Base-by-base conservation (phyloP, 768 basidiomycete species). In the Pisolithus orientalis region DNA sequence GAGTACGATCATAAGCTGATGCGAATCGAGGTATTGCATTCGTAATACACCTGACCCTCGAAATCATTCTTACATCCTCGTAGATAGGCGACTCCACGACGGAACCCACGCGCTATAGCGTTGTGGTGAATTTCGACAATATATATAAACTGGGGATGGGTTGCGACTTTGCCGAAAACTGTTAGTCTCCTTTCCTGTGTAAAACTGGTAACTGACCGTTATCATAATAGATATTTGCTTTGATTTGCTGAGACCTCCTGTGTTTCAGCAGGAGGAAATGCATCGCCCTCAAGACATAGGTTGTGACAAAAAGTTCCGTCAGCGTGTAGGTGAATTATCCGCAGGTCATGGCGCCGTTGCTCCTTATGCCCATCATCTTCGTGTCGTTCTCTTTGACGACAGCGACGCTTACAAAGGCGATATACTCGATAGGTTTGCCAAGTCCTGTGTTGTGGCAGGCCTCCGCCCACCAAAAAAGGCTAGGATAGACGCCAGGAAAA, bases 1-100 rank as follows among this genome's bases (percentile, higher is more conserved):
- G 79, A 85, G 50, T 89, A 87, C 57, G 82, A 82, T 28, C 78
- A 86, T 58, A 87, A 84, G 66, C 60, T 79, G 14, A 75, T 91
- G 34, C 78, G 79, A 13, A 74, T 89, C 14, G 74, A 72, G 66
- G 87, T 85, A 53, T 45, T n/a, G 11, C 4, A n/a, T 14, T 14
- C 3, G 34, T 34, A 14, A 57, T 73, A 14, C 27, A 61, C 5
- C 25, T 16, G 47, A 44, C 40, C 42, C 46, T 44, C 44, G 29
- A 27, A 24, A 32, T 28, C 24, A 27, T 17, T 39, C 16, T 28
- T 17, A 53, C 6, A 47, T 37, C 6, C 0, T 34, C 32, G n/a
- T 61, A 87, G 85, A 74, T 85, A 17, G 85, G 84, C 34, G 78
- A 83, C 54, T 70, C 72, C 31, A 68, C 75, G 46, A 75, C 68